A percentile compares a stretch with the other conserved stretches of the same genome.
phyloP scores from a whole-genome alignment of 2,329 filamentous ascomycete species.

The Fusarium devonianum region DNA sequence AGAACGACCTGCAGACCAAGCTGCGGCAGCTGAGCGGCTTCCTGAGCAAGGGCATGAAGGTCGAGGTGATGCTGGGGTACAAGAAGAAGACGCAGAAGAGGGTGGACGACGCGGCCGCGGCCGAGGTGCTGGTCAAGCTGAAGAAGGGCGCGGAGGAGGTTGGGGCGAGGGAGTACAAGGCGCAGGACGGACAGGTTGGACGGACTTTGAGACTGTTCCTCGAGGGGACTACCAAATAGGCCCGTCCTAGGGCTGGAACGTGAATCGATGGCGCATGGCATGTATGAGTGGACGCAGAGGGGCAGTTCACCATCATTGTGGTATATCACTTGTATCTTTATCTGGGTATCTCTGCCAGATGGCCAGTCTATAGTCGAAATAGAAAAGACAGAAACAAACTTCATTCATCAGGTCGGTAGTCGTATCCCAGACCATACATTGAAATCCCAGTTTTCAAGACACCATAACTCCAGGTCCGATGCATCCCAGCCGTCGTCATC shows the following conservation, averaged over 20 bases:
- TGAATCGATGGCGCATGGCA: slow-evolving; percentile 4
- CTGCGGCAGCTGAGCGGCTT: slow-evolving; percentile 73
- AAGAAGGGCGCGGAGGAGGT: slow-evolving; percentile 45
- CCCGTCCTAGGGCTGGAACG: background rate
- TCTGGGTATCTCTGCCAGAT: slow-evolving; percentile 34
- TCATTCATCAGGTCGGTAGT: slow-evolving; percentile 27
- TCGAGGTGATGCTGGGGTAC: slow-evolving; percentile 74
- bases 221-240: slow-evolving; percentile 44
- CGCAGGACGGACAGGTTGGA: slow-evolving; percentile 54
- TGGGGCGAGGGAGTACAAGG: slow-evolving; percentile 54
- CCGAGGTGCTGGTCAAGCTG: slow-evolving; percentile 59
- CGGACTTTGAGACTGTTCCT: slow-evolving; percentile 53
- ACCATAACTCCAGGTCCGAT: slow-evolving; percentile 36
- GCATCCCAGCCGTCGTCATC: slow-evolving; percentile 8
- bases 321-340: slow-evolving; percentile 34
- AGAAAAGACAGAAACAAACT: slow-evolving; percentile 12
- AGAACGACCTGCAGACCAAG: slow-evolving; percentile 76
- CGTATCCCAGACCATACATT: slow-evolving; percentile 22
- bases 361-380: slow-evolving; percentile 28
- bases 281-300: background rate
- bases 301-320: background rate
- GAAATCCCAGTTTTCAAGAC: slow-evolving; percentile 38
- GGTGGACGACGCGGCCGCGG: slow-evolving; percentile 67
- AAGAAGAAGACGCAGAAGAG: slow-evolving; percentile 67
- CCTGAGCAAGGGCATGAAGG: slow-evolving; percentile 74